phyloP scores from a whole-genome alignment of 306 rosid species.

The Castanea mollissima region DNA sequence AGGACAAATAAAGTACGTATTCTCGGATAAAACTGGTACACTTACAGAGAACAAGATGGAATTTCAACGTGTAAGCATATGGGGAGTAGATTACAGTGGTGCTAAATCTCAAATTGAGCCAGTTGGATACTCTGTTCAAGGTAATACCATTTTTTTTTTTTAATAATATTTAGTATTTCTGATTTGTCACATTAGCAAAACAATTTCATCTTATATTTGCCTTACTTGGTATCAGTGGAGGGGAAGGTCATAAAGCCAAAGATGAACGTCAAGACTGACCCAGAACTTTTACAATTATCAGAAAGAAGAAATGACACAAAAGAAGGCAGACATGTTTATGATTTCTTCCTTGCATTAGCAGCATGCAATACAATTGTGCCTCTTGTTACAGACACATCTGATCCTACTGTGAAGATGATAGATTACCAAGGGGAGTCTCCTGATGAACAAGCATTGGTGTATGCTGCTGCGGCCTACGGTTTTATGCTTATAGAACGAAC shows the following conservation, averaged over 20 bases:
- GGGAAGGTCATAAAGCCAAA: conserved; percentile 69
- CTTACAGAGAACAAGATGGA: conserved; percentile 99
- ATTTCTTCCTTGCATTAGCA: conserved; percentile 92
- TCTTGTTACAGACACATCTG: conserved; percentile 61
- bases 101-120: conserved; percentile 37
- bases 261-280: conserved; percentile 72
- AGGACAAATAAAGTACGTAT: conserved; percentile 88
- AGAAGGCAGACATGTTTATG: conserved; percentile 50
- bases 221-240: conserved; percentile 47
- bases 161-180: not conserved
- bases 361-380: conserved; percentile 98
- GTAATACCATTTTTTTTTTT: conserved; percentile 24
- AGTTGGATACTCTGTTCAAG: conserved; percentile 50
- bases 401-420: conserved; percentile 62
- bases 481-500: conserved; percentile 87
- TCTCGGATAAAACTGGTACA: conserved; percentile 97
- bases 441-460: conserved; percentile 90
- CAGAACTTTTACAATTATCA: conserved; percentile 52
- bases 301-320: conserved; percentile 38
- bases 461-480: conserved; percentile 93
- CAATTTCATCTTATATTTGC: conserved; percentile 18
- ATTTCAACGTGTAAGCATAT: conserved; percentile 84
- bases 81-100: conserved; percentile 74
- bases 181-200: not conserved
- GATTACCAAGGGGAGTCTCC: conserved; percentile 99